phyloP scores from a whole-genome alignment of 345 rosid genomes.

The Kandelia obovata region DNA sequence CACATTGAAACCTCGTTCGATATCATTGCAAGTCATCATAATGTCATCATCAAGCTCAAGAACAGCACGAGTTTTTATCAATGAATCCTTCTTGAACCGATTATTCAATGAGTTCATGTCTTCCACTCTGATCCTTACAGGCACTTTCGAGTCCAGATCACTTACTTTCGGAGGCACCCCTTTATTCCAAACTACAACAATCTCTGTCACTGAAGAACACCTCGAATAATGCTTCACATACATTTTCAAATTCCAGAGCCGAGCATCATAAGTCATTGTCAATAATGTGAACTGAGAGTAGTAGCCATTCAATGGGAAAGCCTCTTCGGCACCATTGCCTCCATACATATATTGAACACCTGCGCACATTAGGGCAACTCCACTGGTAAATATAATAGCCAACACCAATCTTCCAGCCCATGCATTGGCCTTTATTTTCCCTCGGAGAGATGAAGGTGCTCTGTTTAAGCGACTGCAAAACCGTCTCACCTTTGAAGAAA shows the following conservation, averaged over 20 bases:
- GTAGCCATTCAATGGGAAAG: conserved; percentile 61
- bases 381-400: conserved; percentile 38
- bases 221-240: conserved; percentile 86
- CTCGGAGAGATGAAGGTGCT: conserved; percentile 51
- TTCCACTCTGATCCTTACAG: conserved; percentile 81
- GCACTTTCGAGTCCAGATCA: conserved; percentile 79
- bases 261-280: conserved; percentile 95
- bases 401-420: conserved; percentile 50
- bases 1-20: conserved; percentile 78
- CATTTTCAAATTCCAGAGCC: conserved; percentile 96
- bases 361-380: conserved; percentile 50
- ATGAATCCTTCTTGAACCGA: conserved; percentile 69
- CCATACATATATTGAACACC: conserved; percentile 65
- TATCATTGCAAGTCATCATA: conserved; percentile 77
- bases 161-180: conserved; percentile 60
- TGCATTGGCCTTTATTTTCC: conserved; percentile 53
- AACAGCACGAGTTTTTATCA: conserved; percentile 70
- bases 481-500: conserved; percentile 59
- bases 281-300: conserved; percentile 82
- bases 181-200: conserved; percentile 95
- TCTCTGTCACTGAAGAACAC: conserved; percentile 88
- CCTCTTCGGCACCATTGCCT: conserved; percentile 74
- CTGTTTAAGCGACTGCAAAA: conserved; percentile 72
- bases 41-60: conserved; percentile 97
- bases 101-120: conserved; percentile 70